Percentiles rank a stretch among this genome's conserved stretches.
Evolutionary conservation across 192 early-diverging fungal genomes (phyloP).

Genomic region (Coemansia asiatica): DNA sequence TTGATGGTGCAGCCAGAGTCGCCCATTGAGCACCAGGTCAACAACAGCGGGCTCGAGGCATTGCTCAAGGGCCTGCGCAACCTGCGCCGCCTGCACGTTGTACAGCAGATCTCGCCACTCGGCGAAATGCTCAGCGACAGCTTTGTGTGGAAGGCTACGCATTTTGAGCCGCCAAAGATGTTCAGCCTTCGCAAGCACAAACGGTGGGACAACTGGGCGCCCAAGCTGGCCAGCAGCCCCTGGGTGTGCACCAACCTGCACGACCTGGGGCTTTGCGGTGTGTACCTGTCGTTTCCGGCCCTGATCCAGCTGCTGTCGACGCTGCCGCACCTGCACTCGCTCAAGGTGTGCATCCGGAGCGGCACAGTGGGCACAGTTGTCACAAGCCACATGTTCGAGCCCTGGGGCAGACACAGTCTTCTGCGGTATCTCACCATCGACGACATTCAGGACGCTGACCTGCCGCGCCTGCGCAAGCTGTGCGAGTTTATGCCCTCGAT

Average conservation of each 20-base stretch:
- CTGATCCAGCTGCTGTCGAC: constrained; percentile 53
- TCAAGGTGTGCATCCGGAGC: constrained; percentile 46
- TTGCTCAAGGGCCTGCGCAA: constrained; percentile 38
- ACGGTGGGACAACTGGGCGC: constrained; percentile 54
- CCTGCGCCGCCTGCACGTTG: constrained; percentile 42
- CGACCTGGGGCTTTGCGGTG: constrained; percentile 49
- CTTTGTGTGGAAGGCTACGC: constrained; percentile 53
- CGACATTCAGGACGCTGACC: constrained; percentile 49
- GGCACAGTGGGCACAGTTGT: constrained; percentile 42
- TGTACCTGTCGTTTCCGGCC: constrained; percentile 52
- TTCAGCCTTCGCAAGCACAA: constrained; percentile 47
- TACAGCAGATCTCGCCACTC: constrained; percentile 55
- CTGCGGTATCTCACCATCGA: constrained; percentile 46
- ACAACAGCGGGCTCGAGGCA: constrained; percentile 51
- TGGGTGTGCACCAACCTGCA: constrained; percentile 39
- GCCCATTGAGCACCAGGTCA: constrained; percentile 52
- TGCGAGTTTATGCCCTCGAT: constrained; percentile 56
- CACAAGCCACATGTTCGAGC: constrained; percentile 52
- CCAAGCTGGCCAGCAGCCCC: constrained; percentile 55
- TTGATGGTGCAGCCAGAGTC: constrained; percentile 54
- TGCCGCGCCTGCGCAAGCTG: constrained; percentile 43
- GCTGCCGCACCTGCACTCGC: constrained; percentile 34
- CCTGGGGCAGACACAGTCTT: constrained; percentile 52
- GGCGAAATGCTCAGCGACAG: constrained; percentile 56
- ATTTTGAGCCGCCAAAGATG: constrained; percentile 46